Conservation (phyloP, 2,329 filamentous ascomycete species). For the Xylaria sp. region DNA sequence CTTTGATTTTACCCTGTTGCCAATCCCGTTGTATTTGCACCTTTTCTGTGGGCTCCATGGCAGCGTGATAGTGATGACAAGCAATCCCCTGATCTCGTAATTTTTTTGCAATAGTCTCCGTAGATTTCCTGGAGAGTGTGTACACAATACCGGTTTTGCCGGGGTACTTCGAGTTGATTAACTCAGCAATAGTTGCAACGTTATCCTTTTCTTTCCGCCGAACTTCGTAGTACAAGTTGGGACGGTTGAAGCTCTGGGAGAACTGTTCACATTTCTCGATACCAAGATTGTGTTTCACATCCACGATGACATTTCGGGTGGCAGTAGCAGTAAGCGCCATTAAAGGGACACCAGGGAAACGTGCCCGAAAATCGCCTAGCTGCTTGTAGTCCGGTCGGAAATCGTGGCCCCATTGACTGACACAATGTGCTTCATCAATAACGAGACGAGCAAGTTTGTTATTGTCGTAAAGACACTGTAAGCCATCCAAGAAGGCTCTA, state of each 20-base stretch:
- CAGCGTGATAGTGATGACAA: conserved; percentile 88
- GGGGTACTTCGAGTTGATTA: conserved; percentile 77
- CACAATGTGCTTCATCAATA: conserved; percentile 98
- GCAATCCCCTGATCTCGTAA: conserved; percentile 73
- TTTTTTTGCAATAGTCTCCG: conserved; percentile 80
- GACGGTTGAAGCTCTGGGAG: conserved; percentile 95
- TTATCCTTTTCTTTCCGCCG: conserved; percentile 73
- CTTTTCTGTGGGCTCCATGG: conserved; percentile 75
- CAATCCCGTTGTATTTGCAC: conserved; percentile 78
- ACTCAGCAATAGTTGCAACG: conserved; percentile 63
- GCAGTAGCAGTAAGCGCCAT: conserved; percentile 97
- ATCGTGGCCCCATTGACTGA: conserved; percentile 99
- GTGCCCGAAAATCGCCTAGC: conserved; percentile 77
- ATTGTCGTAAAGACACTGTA: conserved; percentile 75
- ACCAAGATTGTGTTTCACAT: conserved; percentile 90
- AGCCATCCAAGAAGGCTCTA: conserved; percentile 69
- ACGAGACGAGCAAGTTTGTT: conserved; percentile 87
- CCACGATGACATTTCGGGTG: conserved; percentile 89
- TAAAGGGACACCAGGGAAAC: conserved; percentile 82
- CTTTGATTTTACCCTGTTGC: conserved; percentile 82
- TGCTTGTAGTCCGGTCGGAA: conserved; percentile 96
- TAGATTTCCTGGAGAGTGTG: conserved; percentile 84
- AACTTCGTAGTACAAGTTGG: conserved; percentile 92
- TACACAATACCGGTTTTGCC: conserved; percentile 91
- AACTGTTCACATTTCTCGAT: conserved; percentile 84